Percentiles rank a stretch among this genome's conserved stretches.
Evolutionary conservation across 140 eudicot genomes (phyloP).

Genomic region (Flaveria floridana): DNA sequence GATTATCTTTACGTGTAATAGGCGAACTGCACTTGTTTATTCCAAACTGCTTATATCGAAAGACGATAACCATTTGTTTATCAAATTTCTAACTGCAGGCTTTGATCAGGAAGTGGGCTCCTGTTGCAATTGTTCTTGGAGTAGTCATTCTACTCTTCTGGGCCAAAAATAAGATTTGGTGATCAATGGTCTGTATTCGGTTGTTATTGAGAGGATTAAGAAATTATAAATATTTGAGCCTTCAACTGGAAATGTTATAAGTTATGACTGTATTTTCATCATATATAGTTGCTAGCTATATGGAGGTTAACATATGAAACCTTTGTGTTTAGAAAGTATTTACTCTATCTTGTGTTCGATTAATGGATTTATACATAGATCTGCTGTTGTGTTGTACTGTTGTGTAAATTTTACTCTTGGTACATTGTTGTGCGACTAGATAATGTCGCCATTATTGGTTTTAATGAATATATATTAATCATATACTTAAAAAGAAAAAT

Average conservation of each 20-base stretch:
- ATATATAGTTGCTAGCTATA: slow-evolving; percentile 28
- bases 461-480: too few species aligned
- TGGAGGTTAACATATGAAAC: slow-evolving; percentile 8
- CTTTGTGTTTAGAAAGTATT: slow-evolving; percentile 18
- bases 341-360: slow-evolving; percentile 18
- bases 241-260: slow-evolving; percentile 21
- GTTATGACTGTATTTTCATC: slow-evolving; percentile 18
- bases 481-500: too few species aligned
- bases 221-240: slow-evolving; percentile 10
- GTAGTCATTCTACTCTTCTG: slow-evolving; percentile 79
- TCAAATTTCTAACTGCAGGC: slow-evolving; percentile 49
- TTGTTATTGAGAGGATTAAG: neutral
- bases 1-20: neutral
- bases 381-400: slow-evolving; percentile 8
- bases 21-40: neutral
- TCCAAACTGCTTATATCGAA: neutral
- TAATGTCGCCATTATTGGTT: neutral
- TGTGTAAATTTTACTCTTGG: slow-evolving; percentile 20
- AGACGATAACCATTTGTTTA: slow-evolving; percentile 1
- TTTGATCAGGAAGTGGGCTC: slow-evolving; percentile 84
- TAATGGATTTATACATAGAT: slow-evolving; percentile 15
- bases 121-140: slow-evolving; percentile 87
- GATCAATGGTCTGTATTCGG: slow-evolving; percentile 26
- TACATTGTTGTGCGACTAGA: neutral
- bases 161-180: slow-evolving; percentile 74